Evolutionary conservation across 768 basidiomycete species (phyloP).

Genomic region (Mycena chlorophos): DNA sequence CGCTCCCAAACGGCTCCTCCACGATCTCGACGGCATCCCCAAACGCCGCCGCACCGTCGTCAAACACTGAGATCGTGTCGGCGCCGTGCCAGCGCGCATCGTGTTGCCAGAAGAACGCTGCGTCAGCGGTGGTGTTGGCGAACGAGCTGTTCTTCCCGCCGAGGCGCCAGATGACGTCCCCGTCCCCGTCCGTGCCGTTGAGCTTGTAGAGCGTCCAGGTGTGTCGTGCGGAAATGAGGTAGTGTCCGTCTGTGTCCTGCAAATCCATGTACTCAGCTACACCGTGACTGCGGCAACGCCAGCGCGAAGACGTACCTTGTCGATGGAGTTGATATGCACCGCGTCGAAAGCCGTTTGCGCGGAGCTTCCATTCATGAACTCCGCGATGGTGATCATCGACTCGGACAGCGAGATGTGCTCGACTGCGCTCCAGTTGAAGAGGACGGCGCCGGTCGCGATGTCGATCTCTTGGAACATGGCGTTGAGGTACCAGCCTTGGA

Average conservation of each 20-base stretch:
- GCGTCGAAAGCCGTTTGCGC: not conserved
- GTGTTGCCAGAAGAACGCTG: slow-evolving; percentile 22
- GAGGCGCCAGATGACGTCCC: slow-evolving; percentile 23
- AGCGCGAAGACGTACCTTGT: slow-evolving; percentile 4
- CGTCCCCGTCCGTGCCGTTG: slow-evolving; percentile 16
- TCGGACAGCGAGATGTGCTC: slow-evolving; percentile 12
- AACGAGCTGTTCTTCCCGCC: slow-evolving; percentile 20
- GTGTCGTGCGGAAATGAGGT: slow-evolving; percentile 22
- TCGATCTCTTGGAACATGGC: slow-evolving; percentile 6
- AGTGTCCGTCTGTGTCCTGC: slow-evolving; percentile 19
- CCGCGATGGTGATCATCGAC: slow-evolving; percentile 5
- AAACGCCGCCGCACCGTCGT: slow-evolving; percentile 16
- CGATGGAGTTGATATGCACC: slow-evolving; percentile 14
- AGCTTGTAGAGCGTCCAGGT: slow-evolving; percentile 21
- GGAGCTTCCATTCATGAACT: not conserved
- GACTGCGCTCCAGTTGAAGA: slow-evolving; percentile 8
- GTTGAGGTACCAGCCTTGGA: slow-evolving; percentile 13
- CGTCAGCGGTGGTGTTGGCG: slow-evolving; percentile 7
- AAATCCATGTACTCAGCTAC: not conserved
- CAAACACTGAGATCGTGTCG: slow-evolving; percentile 10
- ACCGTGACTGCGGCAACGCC: not conserved
- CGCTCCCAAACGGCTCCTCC: slow-evolving; percentile 10
- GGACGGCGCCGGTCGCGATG: not conserved
- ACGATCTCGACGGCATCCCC: not conserved
- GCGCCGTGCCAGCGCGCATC: slow-evolving; percentile 22